Evolutionary conservation across 371 early-diverging fungal species (phyloP).

Genomic region (Mycotypha africana): DNA sequence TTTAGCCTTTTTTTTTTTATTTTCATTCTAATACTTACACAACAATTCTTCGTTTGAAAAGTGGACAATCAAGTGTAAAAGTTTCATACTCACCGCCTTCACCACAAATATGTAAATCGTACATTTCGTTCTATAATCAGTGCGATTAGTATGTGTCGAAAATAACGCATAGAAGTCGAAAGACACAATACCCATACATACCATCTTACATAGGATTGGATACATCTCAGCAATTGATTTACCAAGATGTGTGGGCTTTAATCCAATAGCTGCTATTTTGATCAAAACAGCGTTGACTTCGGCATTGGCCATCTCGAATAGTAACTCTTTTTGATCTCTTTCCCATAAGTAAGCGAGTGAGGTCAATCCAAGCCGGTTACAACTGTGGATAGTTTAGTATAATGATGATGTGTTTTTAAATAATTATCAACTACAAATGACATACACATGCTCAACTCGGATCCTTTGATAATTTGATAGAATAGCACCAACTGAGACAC

Average conservation of each 20-base stretch:
- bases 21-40: slow-evolving; percentile 55
- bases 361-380: slow-evolving; percentile 76
- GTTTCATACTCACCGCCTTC: slow-evolving; percentile 99
- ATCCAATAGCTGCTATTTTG: slow-evolving; percentile 93
- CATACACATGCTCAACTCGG: slow-evolving; percentile 94
- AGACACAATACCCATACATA: too few relatives aligned
- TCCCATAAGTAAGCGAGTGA: slow-evolving; percentile 95
- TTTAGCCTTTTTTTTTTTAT: not conserved
- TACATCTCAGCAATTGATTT: slow-evolving; percentile 77
- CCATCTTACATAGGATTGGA: slow-evolving; percentile 65
- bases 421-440: not conserved
- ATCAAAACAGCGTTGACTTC: slow-evolving; percentile 86
- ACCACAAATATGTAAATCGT: slow-evolving; percentile 93
- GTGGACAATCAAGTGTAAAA: slow-evolving; percentile 93
- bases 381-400: slow-evolving; percentile 41
- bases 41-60: slow-evolving; percentile 81
- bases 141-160: not conserved
- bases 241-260: slow-evolving; percentile 71
- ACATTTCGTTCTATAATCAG: slow-evolving; percentile 56
- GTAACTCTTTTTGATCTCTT: slow-evolving; percentile 79
- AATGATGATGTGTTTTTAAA: not conserved
- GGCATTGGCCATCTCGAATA: slow-evolving; percentile 89
- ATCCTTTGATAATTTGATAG: slow-evolving; percentile 96
- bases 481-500: slow-evolving; percentile 97
- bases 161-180: too few relatives aligned